Conservation (phyloP, 2,329 filamentous ascomycete genomes). For the Botrytis hyacinthi region DNA sequence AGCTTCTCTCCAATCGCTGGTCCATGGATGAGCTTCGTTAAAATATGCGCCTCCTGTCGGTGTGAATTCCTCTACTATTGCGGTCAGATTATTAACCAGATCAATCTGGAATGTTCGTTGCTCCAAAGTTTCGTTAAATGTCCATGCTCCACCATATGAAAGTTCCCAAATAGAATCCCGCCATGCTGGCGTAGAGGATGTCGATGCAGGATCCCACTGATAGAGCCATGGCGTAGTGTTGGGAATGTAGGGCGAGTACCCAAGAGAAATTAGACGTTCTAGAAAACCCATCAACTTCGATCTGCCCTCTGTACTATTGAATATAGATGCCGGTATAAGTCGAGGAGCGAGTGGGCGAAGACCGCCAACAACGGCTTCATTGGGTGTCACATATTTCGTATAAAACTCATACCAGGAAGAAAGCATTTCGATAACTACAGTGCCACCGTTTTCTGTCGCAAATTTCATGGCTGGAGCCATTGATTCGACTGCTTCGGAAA, state of each 20-base stretch:
- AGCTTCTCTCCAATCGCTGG: conserved; percentile 24
- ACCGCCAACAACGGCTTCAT: conserved; percentile 21
- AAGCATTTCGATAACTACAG: conserved; percentile 20
- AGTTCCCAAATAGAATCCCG: conserved; percentile 24
- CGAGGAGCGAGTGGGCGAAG: conserved; percentile 18
- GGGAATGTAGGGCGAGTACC: conserved; percentile 24
- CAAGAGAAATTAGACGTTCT: conserved; percentile 19
- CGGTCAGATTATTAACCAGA: conserved; percentile 6
- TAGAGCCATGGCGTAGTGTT: conserved; percentile 25
- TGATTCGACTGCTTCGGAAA: conserved; percentile 23
- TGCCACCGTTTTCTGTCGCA: conserved; percentile 21
- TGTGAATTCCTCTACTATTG: conserved; percentile 14
- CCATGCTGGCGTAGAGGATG: conserved; percentile 27
- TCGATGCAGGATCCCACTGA: conserved; percentile 22
- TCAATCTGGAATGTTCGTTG: conserved; percentile 10
- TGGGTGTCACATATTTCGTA: conserved; percentile 22
- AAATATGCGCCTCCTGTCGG: conserved; percentile 26
- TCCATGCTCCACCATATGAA: conserved; percentile 11
- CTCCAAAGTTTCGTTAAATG: conserved; percentile 21
- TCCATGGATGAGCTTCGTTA: conserved; percentile 28
- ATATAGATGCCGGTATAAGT: conserved; percentile 23
- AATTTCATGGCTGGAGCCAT: conserved; percentile 23
- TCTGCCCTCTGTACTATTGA: conserved; percentile 17
- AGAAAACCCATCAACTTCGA: conserved; percentile 21
- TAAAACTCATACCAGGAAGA: conserved; percentile 26